Evolutionary conservation across 1,139 yeast species (phyloP).

Genomic region (Saccharomyces hybrid): DNA sequence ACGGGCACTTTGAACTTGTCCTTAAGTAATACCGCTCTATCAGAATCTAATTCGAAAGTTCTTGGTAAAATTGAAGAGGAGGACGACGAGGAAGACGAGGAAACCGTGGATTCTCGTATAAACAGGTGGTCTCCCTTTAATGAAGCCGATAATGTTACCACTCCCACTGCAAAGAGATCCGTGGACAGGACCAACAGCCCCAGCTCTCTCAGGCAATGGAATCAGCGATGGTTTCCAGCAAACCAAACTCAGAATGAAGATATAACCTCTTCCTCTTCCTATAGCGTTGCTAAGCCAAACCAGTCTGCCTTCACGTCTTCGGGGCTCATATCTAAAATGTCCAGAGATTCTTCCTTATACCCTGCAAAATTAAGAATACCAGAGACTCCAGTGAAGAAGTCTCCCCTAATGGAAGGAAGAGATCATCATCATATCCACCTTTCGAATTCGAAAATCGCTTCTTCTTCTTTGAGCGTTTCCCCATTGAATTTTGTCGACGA

Average conservation of each 20-base stretch:
- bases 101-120: constrained; percentile 13
- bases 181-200: not conserved
- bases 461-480: not conserved
- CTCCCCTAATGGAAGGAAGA: constrained; percentile 22
- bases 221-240: not conserved
- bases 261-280: constrained; percentile 2
- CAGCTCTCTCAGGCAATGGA: not conserved
- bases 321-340: constrained; percentile 29
- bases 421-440: constrained; percentile 5
- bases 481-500: not conserved
- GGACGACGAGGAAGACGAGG: not conserved
- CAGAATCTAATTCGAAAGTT: constrained; percentile 2
- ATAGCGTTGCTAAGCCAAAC: constrained; percentile 22
- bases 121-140: constrained; percentile 26
- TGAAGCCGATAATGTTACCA: constrained; percentile 8
- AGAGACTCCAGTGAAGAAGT: constrained; percentile 31
- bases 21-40: constrained; percentile 13
- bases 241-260: no score
- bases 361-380: constrained; percentile 26
- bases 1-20: constrained; percentile 28
- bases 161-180: not conserved
- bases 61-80: no score
- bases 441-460: not conserved
- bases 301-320: constrained; percentile 21
- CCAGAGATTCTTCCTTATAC: constrained; percentile 10